A percentile compares a stretch with the other conserved stretches of the same genome.
Evolutionary conservation across 805 yeast genomes (phyloP).

Genomic region (Saccharomycopsis javanensis): DNA sequence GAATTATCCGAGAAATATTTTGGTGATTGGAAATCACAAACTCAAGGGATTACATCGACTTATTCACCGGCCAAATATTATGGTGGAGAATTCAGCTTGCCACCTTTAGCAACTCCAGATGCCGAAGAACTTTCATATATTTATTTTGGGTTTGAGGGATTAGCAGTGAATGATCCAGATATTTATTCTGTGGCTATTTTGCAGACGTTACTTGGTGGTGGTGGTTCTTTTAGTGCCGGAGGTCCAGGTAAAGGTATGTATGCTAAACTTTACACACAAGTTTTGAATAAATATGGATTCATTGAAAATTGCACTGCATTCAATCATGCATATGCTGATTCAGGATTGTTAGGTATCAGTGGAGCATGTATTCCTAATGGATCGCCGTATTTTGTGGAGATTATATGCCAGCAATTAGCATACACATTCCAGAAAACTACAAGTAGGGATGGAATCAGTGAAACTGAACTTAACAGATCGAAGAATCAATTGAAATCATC

Average conservation of each 20-base stretch:
- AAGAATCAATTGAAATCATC: conserved; percentile 87
- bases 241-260: conserved; percentile 99
- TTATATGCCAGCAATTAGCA: conserved; percentile 57
- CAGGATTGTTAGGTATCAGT: conserved; percentile 86
- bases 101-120: conserved; percentile 45
- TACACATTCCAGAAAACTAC: conserved; percentile 30
- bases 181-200: conserved; percentile 83
- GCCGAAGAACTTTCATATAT: conserved; percentile 76
- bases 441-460: conserved; percentile 19
- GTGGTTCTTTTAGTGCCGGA: conserved; percentile 96
- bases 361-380: conserved; percentile 80
- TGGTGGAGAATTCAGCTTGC: conserved; percentile 48
- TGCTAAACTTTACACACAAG: conserved; percentile 83
- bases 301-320: conserved; percentile 83
- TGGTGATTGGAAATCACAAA: conserved; percentile 45
- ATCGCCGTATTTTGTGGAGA: conserved; percentile 72
- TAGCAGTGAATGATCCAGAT: conserved; percentile 74
- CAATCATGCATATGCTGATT: conserved; percentile 82
- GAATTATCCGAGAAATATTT: conserved; percentile 52
- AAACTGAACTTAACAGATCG: conserved; percentile 74
- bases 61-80: conserved; percentile 41
- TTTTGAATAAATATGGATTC: conserved; percentile 82
- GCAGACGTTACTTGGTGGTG: conserved; percentile 90
- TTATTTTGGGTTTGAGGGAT: conserved; percentile 81
- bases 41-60: conserved; percentile 19